Base-by-base conservation (phyloP, 768 basidiomycete genomes). In the Lactifluus rugatus region DNA sequence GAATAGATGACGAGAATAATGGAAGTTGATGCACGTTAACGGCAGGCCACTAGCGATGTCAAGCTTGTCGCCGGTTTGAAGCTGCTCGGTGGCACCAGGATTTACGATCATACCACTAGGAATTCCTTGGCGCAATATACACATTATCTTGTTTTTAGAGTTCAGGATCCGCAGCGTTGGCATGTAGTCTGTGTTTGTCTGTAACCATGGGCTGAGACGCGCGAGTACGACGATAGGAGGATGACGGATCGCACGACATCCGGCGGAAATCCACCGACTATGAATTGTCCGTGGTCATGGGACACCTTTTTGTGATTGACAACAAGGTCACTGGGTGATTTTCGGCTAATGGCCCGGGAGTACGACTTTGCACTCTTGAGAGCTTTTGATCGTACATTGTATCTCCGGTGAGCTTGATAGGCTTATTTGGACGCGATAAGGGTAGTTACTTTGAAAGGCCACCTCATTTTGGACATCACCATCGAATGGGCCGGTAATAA, bases 231-330 rank as follows among this genome's bases (percentile, higher is more conserved):
- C 19, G 5, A 39, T 17, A 55, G n/a, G 60, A 8, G 19, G 58
- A 45, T 48, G 36, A 14, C n/a, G 16, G 48, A 21, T 73, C 84
- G 58, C 65, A 88, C 87, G 58, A 76, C 75, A 57, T 81, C 79
- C 14, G 66, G 62, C 1, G 78, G 69, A 54, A 76, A 84, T 3
- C 71, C 61, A 1, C 76, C 82, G 3, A 89, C 82, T 5, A 71
- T 70, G 55, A 90, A 78, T 48, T 75, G 69, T 48, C 80, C 81
- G 61, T 87, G 83, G 21, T 79, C 72, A 28, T 76, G 74, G 0
- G 87, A 89, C 47, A 91, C 75, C 66, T 81, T 84, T 65, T 82
- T 82, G 71, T 75, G 76, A 58, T 77, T 78, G 47, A 89, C 70
- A 4, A 75, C 28, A 1, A 90, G 70, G 44, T 60, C 59, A 8